Evolutionary conservation across 768 basidiomycete genomes (phyloP), one percentile per base, ranked within the genome.

Genomic region (Clathrus columnatus): DNA sequence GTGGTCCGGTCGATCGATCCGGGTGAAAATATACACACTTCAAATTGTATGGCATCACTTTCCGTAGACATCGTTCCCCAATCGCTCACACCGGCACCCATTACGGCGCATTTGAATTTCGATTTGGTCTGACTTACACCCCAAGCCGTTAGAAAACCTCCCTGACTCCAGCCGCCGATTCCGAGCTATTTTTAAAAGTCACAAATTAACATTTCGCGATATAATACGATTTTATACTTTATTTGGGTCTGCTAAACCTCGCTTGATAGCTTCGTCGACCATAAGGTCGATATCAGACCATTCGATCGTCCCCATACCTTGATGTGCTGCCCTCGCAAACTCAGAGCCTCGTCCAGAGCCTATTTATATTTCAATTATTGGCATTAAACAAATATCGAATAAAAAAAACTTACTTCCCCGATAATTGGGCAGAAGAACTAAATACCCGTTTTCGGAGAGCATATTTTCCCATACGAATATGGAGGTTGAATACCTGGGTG

Each of bases 211-310:
- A 7, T 5, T n/a, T 8, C 14, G 16, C 17, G 26, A 7, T 18
- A 36, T 14, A 2, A 10, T n/a, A 29, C 42, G 27, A 32, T 3
- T n/a, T 14, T n/a, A n/a, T 36, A 51, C 50, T 36, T 53, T 53
- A 24, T 45, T 44, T 43, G 23, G 42, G 28, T 60, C 50, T 6
- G 56, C 55, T 21, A 57, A 41, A 26, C 59, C 59, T 23, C 51
- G 56, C 16, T 45, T 47, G 41, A 60, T 26, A 23, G 59, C 59
- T 27, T 57, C 50, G 18, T 60, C 29, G 5, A 60, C 29, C 56
- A 60, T 51, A 16, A 45, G 55, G 23, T 60, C 50, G n/a, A 50
- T 51, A 47, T 60, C 59, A 7, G 59, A 57, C 59, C 59, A 60
- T 28, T 60, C 59, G 18, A 49, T 42, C 23, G 59, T 53, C 28